Base-by-base conservation (phyloP, 768 basidiomycete species). In the Heimioporus sp. region DNA sequence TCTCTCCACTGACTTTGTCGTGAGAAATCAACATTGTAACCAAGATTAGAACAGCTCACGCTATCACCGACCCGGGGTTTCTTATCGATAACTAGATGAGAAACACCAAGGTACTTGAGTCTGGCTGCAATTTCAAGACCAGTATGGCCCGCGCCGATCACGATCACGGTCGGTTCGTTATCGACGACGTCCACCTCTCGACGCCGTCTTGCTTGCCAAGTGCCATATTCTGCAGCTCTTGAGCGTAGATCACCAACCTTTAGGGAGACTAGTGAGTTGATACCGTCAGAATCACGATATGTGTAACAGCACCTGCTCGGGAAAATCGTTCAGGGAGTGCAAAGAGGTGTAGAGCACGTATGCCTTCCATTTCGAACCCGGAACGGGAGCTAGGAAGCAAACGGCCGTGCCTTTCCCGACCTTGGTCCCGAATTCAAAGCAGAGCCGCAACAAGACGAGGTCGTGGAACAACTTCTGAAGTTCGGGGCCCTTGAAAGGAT, bases 111-210 rank as follows among this genome's bases (percentile, higher is more conserved):
- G 38, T 72, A 73, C 59, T 83, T 83, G 49, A 91, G 69, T n/a
- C 85, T 73, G 2, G 85, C 85, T 0, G 87, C 86, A 2, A 81
- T 62, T 37, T 76, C 80, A 28, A 92, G 67, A 2, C 87, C 90
- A 54, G 77, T 79, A 50, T 89, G 88, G 0, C 85, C 86, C 0
- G 76, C 85, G 11, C 85, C 83, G 17, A 87, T 69, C 20, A 88
- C 71, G 28, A 89, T 63, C 10, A 86, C 87, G 2, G 74, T 75
- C 0, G 85, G 85, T 35, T 77, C 74, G 8, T 57, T 62, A n/a
- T 75, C 76, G 31, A 65, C 67, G 56, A 83, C 84, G 30, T 76
- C 75, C 10, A 60, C 48, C 50, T 80, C 76, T 31, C 61, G 62
- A 37, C 66, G 65, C 31, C 82, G 72, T 28, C 72, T 66, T 30